Evolutionary conservation across 768 basidiomycete species (phyloP).

Genomic region (Trametes cingulata): DNA sequence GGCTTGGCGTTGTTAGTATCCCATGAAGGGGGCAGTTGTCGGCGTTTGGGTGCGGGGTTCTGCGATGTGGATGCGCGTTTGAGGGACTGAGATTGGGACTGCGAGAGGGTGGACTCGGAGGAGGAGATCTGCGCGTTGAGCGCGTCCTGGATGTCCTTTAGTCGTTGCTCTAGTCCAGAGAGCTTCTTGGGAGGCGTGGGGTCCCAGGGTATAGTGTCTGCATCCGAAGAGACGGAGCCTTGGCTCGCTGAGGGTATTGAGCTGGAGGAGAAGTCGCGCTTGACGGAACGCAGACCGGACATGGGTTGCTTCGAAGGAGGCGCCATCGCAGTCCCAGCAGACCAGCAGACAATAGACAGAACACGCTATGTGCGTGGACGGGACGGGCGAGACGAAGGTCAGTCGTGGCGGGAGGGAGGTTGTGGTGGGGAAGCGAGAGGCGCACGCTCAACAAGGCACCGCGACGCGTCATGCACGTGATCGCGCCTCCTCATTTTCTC

Average conservation of each 20-base stretch:
- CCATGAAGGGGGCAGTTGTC: conserved; percentile 58
- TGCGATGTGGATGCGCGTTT: conserved; percentile 35
- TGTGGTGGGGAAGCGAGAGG: neutral
- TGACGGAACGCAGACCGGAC: conserved; percentile 63
- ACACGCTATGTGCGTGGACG: no score
- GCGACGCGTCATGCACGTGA: conserved; percentile 20
- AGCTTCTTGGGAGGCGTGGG: conserved; percentile 21
- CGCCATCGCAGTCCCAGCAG: no score
- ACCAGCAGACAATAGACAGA: no score
- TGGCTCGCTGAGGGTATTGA: conserved; percentile 43
- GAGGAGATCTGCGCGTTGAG: conserved; percentile 36
- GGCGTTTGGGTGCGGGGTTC: conserved; percentile 47
- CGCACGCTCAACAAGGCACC: neutral
- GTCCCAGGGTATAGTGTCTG: conserved; percentile 20
- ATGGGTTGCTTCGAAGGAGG: conserved; percentile 29
- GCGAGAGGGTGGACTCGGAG: conserved; percentile 14
- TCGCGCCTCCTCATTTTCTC: neutral
- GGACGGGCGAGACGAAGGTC: no score
- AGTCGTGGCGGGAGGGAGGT: neutral
- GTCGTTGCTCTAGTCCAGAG: conserved; percentile 37
- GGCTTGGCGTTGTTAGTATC: conserved; percentile 23
- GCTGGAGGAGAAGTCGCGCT: conserved; percentile 61
- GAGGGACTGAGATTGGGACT: conserved; percentile 22
- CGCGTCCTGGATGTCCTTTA: conserved; percentile 61
- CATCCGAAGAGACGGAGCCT: conserved; percentile 24